phyloP scores from a whole-genome alignment of 2,329 filamentous ascomycete species.

The Magnaporthiopsis incrustans region DNA sequence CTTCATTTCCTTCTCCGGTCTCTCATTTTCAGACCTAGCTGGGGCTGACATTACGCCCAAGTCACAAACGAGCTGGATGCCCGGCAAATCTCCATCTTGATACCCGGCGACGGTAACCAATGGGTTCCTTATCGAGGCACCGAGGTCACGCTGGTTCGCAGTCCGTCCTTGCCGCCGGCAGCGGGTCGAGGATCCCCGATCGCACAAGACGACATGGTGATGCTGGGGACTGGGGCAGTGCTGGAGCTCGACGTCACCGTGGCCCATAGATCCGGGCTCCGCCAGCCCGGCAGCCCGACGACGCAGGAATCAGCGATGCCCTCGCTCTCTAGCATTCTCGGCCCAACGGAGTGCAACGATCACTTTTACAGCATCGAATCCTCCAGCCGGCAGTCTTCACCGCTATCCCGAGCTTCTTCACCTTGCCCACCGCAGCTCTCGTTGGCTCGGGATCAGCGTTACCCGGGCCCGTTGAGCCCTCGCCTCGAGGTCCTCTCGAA shows the following conservation, averaged over 20 bases:
- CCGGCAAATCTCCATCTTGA: conserved; percentile 1
- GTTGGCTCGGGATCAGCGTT: no score
- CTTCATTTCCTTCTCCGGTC: no score
- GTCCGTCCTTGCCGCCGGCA: neutral
- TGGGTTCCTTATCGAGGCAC: conserved; percentile 1
- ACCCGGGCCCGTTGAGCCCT: no score
- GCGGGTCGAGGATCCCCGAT: neutral
- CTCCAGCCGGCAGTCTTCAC: neutral
- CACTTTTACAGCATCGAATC: neutral
- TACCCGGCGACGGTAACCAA: neutral
- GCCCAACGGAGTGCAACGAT: neutral
- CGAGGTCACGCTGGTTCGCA: neutral
- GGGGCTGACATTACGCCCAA: neutral
- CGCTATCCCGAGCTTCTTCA: neutral
- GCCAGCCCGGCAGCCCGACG: neutral
- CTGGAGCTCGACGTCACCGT: no score
- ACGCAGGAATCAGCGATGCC: neutral
- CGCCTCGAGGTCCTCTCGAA: no score
- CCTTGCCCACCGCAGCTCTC: no score
- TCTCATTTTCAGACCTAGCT: no score
- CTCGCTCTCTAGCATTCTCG: neutral
- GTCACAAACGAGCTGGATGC: neutral
- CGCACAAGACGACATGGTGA: neutral
- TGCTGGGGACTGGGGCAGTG: no score
- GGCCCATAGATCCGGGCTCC: neutral